Evolutionary conservation across 2,329 filamentous ascomycete genomes (phyloP).

Genomic region (Torrubiellomyces zombiae): DNA sequence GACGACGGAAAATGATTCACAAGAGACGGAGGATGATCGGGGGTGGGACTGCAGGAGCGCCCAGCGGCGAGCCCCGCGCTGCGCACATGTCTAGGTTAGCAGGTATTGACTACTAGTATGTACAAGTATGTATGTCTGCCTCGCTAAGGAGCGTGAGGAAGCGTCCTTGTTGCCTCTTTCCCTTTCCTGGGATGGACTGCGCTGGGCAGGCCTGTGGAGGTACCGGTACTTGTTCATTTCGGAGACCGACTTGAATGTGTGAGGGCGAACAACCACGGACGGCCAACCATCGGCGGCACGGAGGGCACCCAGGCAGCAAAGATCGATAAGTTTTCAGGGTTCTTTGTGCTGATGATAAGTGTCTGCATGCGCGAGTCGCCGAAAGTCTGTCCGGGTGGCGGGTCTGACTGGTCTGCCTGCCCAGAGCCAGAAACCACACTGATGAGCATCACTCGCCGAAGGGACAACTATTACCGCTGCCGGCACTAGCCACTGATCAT

Average conservation of each 20-base stretch:
- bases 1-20: background rate
- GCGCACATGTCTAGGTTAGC: background rate
- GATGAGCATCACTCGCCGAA: background rate
- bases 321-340: no score
- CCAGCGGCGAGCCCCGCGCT: background rate
- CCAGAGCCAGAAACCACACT: background rate
- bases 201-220: background rate
- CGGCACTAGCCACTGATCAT: no score
- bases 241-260: constrained; percentile 1
- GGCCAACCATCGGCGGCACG: background rate
- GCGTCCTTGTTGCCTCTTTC: background rate
- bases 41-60: background rate
- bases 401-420: no score
- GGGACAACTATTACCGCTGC: background rate
- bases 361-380: constrained; percentile 1
- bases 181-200: background rate
- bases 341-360: background rate
- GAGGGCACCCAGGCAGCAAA: background rate
- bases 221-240: background rate
- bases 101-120: background rate
- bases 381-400: constrained; percentile 5
- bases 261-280: background rate
- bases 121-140: background rate
- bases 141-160: background rate
- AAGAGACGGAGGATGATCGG: background rate